A percentile compares a stretch with the other conserved stretches of the same genome.
phyloP scores from a whole-genome alignment of 192 early-diverging fungal genomes.

The Rhizoclosmatium globosum region DNA sequence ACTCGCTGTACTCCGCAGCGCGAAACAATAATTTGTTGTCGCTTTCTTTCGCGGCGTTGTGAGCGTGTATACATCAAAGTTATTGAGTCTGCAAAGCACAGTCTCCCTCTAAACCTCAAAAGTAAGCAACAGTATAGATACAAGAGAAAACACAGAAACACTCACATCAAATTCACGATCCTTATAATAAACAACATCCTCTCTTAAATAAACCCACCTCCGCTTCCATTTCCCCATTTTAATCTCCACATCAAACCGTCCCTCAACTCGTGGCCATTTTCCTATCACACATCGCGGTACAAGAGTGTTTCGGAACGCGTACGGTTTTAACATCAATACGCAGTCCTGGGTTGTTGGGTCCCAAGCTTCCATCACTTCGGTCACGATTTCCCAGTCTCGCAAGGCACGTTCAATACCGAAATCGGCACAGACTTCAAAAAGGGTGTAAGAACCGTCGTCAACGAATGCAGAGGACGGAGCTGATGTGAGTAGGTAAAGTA shows the following conservation, averaged over 20 bases:
- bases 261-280: constrained; percentile 61
- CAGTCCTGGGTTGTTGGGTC: constrained; percentile 74
- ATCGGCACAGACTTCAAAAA: constrained; percentile 92
- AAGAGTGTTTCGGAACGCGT: constrained; percentile 67
- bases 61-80: constrained; percentile 87
- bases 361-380: constrained; percentile 85
- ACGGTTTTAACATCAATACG: constrained; percentile 81
- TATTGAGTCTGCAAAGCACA: constrained; percentile 63
- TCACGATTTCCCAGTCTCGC: constrained; percentile 88
- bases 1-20: constrained; percentile 80
- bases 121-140: no score
- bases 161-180: constrained; percentile 67
- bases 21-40: constrained; percentile 85
- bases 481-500: constrained; percentile 59
- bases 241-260: constrained; percentile 76
- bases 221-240: constrained; percentile 90
- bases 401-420: constrained; percentile 89
- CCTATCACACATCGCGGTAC: constrained; percentile 58
- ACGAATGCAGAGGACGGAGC: constrained; percentile 34
- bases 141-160: no score
- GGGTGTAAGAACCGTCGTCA: constrained; percentile 67
- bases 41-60: constrained; percentile 68
- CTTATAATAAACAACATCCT: constrained; percentile 70
- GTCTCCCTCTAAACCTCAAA: constrained; percentile 32
- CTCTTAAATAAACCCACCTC: constrained; percentile 73